phyloP scores from a whole-genome alignment of 2,329 filamentous ascomycete species.

The Ploettnerulaceae sp. region DNA sequence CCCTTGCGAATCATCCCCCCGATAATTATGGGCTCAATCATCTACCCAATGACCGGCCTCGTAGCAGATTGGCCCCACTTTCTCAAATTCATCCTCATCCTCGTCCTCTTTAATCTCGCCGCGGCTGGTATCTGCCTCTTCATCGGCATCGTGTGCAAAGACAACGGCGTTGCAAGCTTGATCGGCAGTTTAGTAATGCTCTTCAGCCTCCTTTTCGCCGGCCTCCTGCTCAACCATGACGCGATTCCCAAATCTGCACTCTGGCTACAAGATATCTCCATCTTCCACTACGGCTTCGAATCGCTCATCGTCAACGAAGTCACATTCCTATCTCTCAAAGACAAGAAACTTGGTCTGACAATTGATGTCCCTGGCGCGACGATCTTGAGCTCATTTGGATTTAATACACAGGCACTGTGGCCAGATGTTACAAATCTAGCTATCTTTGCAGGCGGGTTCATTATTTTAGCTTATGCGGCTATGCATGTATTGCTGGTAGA shows the following conservation, averaged over 20 bases:
- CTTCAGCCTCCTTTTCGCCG: slow-evolving; percentile 91
- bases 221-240: slow-evolving; percentile 89
- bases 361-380: slow-evolving; percentile 94
- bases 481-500: slow-evolving; percentile 95
- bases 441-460: slow-evolving; percentile 76
- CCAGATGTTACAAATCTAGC: slow-evolving; percentile 75
- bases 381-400: slow-evolving; percentile 92
- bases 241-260: slow-evolving; percentile 79
- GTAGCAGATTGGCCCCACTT: slow-evolving; percentile 80
- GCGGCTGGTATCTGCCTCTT: slow-evolving; percentile 92
- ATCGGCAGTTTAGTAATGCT: slow-evolving; percentile 96
- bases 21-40: slow-evolving; percentile 88
- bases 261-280: slow-evolving; percentile 91
- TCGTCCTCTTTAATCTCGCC: slow-evolving; percentile 93
- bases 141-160: slow-evolving; percentile 92
- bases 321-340: slow-evolving; percentile 78
- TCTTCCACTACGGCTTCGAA: slow-evolving; percentile 98
- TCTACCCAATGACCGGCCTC: slow-evolving; percentile 97
- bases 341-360: slow-evolving; percentile 93
- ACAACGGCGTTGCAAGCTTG: slow-evolving; percentile 84
- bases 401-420: slow-evolving; percentile 84
- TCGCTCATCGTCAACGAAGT: slow-evolving; percentile 97
- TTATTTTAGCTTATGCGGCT: slow-evolving; percentile 80
- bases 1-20: slow-evolving; percentile 92
- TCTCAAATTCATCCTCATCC: slow-evolving; percentile 82